These are phyloP conservation scores for Solanum chilense DNA, from an alignment of 257 asterid genomes.

Conservation along the genomic window DNA sequence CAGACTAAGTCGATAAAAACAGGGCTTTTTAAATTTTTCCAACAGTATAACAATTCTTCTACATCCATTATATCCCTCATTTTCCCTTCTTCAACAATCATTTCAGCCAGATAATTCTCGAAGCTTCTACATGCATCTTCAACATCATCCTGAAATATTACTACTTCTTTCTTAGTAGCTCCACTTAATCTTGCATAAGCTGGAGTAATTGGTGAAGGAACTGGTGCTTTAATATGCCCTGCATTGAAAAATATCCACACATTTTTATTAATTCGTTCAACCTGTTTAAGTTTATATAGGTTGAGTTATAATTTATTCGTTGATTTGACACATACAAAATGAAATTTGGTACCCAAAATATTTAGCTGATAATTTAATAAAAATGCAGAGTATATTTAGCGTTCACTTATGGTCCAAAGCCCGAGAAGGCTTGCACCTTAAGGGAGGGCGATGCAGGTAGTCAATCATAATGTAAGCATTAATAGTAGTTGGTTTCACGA, in stretches of 20 bases:
- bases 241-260: not conserved
- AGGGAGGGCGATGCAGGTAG: not conserved
- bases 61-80: conserved; percentile 46
- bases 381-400: not conserved
- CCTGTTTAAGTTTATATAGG: not conserved
- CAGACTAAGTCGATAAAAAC: conserved; percentile 52
- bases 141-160: conserved; percentile 6
- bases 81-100: conserved; percentile 68
- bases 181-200: conserved; percentile 32
- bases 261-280: not conserved
- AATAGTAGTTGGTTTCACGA: not conserved
- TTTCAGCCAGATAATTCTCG: conserved; percentile 53
- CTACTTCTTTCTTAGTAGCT: not conserved
- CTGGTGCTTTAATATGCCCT: conserved; percentile 31
- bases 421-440: not conserved
- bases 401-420: not conserved
- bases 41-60: conserved; percentile 63
- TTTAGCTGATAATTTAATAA: not conserved
- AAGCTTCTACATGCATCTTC: conserved; percentile 70
- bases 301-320: not conserved
- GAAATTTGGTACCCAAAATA: not conserved
- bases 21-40: conserved; percentile 50
- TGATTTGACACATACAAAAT: not conserved
- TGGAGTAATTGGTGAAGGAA: conserved; percentile 66
- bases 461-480: not conserved